phyloP scores from a whole-genome alignment of 495 filamentous ascomycete species.

The Hypoxylon cercidicola region DNA sequence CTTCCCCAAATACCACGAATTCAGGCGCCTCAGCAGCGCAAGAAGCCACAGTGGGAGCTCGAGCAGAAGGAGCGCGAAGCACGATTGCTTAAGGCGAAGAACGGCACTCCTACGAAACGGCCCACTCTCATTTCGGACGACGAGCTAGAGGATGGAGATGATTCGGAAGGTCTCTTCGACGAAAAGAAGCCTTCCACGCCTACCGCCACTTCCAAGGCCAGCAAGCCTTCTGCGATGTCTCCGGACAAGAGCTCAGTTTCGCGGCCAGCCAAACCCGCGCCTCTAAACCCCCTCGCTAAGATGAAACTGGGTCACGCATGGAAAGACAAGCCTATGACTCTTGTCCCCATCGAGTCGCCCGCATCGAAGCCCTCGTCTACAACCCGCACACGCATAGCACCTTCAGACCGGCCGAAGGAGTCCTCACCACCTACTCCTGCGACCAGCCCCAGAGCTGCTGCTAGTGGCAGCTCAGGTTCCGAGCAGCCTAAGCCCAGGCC shows the following conservation, averaged over 20 bases:
- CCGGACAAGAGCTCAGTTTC: neutral
- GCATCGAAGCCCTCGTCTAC: neutral
- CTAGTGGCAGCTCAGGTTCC: neutral
- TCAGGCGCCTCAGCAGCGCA: conserved; percentile 17
- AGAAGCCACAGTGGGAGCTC: neutral
- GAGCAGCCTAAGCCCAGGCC: conserved; percentile 10
- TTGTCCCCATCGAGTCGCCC: conserved; percentile 13
- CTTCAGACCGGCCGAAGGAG: conserved; percentile 1
- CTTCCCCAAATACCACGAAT: conserved; percentile 34
- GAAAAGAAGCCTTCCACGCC: neutral
- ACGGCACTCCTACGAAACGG: neutral
- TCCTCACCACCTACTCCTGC: neutral
- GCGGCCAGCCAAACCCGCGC: neutral
- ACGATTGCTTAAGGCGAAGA: conserved; percentile 34
- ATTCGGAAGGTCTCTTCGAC: conserved; percentile 23
- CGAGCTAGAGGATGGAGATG: conserved; percentile 23
- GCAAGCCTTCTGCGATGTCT: neutral
- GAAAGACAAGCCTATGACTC: conserved; percentile 15
- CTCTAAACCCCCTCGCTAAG: conserved; percentile 18
- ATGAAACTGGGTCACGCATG: conserved; percentile 28
- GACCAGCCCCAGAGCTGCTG: neutral
- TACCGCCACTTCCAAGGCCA: neutral
- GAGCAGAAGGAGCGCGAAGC: conserved; percentile 37
- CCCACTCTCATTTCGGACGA: conserved; percentile 36
- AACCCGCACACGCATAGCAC: neutral